Evolutionary conservation across 2,329 filamentous ascomycete species (phyloP).

Genomic region (Sphaerulina populicola): DNA sequence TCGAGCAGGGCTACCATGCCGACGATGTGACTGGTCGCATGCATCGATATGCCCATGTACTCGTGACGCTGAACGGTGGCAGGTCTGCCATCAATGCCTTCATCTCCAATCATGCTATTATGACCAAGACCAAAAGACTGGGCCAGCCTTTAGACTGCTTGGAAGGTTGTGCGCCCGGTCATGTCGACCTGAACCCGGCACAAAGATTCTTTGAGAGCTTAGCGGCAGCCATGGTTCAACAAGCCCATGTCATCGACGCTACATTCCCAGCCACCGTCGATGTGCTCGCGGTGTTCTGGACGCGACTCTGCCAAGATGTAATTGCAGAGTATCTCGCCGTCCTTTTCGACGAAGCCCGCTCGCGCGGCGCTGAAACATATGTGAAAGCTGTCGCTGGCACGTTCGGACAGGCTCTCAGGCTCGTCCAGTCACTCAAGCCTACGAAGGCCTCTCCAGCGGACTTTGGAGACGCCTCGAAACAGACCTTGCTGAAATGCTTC

Average conservation of each 20-base stretch:
- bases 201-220: conserved; percentile 71
- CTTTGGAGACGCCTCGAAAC: conserved; percentile 57
- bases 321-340: conserved; percentile 78
- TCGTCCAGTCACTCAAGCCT: conserved; percentile 62
- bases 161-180: conserved; percentile 56
- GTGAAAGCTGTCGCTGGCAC: conserved; percentile 78
- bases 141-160: conserved; percentile 76
- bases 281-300: conserved; percentile 69
- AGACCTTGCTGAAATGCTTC: conserved; percentile 64
- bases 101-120: conserved; percentile 73
- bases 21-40: conserved; percentile 84
- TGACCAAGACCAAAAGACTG: conserved; percentile 62
- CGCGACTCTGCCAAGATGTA: conserved; percentile 72
- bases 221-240: conserved; percentile 69
- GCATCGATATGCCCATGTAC: conserved; percentile 78
- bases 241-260: conserved; percentile 67
- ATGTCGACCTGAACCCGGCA: conserved; percentile 69
- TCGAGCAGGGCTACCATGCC: conserved; percentile 82
- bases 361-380: conserved; percentile 65
- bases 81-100: conserved; percentile 72
- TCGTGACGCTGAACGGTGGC: conserved; percentile 74
- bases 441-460: conserved; percentile 55
- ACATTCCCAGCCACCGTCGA: conserved; percentile 66
- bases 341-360: conserved; percentile 79
- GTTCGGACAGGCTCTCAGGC: conserved; percentile 75